Evolutionary conservation across 352 stramenopile species (phyloP).

Genomic region (Phytopythium vexans): DNA sequence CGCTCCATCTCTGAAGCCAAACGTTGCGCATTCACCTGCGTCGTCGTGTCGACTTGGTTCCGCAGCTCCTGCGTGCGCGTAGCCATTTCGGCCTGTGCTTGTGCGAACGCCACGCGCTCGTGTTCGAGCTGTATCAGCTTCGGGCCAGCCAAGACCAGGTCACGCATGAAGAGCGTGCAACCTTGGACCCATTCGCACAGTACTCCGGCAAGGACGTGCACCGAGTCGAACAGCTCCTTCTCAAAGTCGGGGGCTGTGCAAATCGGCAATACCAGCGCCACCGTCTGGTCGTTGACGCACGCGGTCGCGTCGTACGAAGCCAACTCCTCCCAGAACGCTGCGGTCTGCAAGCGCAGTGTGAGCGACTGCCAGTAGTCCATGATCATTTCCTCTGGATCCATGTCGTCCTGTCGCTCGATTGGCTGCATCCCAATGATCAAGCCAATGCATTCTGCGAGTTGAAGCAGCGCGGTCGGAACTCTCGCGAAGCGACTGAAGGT

Average conservation of each 20-base stretch:
- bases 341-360: conserved; percentile 22
- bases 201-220: conserved; percentile 52
- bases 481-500: conserved; percentile 36
- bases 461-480: conserved; percentile 48
- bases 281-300: conserved; percentile 40
- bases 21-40: conserved; percentile 29
- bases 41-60: conserved; percentile 30
- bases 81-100: conserved; percentile 29
- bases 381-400: conserved; percentile 69
- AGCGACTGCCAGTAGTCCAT: conserved; percentile 72
- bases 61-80: conserved; percentile 32
- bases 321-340: conserved; percentile 48
- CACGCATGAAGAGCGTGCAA: conserved; percentile 35
- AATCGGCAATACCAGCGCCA: conserved; percentile 54
- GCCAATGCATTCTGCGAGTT: conserved; percentile 65
- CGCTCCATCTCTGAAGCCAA: conserved; percentile 50
- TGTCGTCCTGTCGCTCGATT: conserved; percentile 50
- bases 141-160: conserved; percentile 51
- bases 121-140: conserved; percentile 52
- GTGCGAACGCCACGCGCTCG: conserved; percentile 36
- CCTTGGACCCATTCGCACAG: conserved; percentile 69
- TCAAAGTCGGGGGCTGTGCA: conserved; percentile 63
- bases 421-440: conserved; percentile 63
- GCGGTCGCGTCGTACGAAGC: conserved; percentile 38
- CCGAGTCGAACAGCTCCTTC: conserved; percentile 31